Evolutionary conservation across 305 asterid genomes (phyloP), one percentile per base, ranked within the genome.

Genomic region (Vinca major): DNA sequence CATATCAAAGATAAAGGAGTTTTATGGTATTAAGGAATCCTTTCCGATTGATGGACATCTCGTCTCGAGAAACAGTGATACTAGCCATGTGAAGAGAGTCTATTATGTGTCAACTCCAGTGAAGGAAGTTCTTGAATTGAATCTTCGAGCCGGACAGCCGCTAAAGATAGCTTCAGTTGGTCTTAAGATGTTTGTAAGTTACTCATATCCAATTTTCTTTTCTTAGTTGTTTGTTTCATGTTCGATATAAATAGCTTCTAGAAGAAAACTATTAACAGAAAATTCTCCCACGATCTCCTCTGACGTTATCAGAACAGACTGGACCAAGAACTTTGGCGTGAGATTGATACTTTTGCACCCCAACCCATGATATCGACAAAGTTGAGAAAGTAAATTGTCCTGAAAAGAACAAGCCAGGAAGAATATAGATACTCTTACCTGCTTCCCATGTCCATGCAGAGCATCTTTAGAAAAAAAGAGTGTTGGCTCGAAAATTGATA

Each of bases 141-240:
- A 93, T 84, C 76, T 87, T 65, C 80, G 79, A 41, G 75, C 89
- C 26, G 96, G 96, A 68, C 92, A 90, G 87, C 92, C 83, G 77
- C 97, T 93, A 47, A 93, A 93, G 86, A 93, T 93, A 48, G 96
- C 98, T 77, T 82, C 98, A 5, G 94, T 90, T 74, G 98, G 97
- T 54, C 83, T 93, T 67, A 93, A 93, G 86, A 90, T 93, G 90
- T 92, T 89, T 84, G 98, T 92, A 84, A 88, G 98, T 85, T 72
- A 16, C 61, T 10, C 33, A 33, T 43, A 7, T 71, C 4, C 48
- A 37, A 2, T 43, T 63, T 6, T 13, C 21, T 62, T 44, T 43
- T 21, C 41, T 63, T 4, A 4, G 0, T 53, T 19, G 33, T 5
- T 36, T 62, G 16, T 44, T 19, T 47, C n/a, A 4, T 63, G 53